phyloP scores from a whole-genome alignment of 2,329 filamentous ascomycete species.

The Seiridium unicorne region DNA sequence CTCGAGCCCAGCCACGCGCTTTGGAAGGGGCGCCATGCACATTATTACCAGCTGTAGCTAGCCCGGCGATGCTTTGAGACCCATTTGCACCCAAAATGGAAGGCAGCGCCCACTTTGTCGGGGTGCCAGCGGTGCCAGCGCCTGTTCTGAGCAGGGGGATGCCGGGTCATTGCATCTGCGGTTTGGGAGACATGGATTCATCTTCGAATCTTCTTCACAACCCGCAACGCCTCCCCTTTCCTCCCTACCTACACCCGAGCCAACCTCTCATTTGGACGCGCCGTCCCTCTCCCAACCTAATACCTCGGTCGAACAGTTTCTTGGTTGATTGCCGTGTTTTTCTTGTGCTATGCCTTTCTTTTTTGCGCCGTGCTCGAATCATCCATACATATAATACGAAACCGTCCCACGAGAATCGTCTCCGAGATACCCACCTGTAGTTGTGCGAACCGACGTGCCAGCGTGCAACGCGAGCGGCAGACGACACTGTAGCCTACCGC shows the following conservation, averaged over 20 bases:
- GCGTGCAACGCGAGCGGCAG: background rate
- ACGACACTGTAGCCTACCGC: background rate
- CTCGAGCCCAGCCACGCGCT: background rate
- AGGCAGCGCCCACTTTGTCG: background rate
- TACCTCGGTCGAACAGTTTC: background rate
- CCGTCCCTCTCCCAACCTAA: slow-evolving; percentile 1
- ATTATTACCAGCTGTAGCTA: background rate
- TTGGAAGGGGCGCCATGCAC: background rate
- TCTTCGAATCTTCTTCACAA: no score
- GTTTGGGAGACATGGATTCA: no score
- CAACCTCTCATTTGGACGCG: background rate
- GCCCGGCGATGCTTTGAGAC: background rate
- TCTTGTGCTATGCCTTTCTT: background rate
- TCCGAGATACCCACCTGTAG: background rate
- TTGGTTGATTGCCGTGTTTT: slow-evolving; percentile 2
- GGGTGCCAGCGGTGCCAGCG: background rate
- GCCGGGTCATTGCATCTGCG: background rate
- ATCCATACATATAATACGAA: background rate
- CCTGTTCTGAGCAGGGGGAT: background rate
- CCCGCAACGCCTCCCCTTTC: background rate
- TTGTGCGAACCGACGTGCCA: background rate
- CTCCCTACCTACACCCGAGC: background rate
- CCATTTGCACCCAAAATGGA: background rate
- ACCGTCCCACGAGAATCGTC: background rate
- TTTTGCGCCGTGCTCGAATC: background rate